These are phyloP conservation scores for Pythium apleroticum DNA, from an alignment of 352 stramenopile species.

Conservation along the genomic window DNA sequence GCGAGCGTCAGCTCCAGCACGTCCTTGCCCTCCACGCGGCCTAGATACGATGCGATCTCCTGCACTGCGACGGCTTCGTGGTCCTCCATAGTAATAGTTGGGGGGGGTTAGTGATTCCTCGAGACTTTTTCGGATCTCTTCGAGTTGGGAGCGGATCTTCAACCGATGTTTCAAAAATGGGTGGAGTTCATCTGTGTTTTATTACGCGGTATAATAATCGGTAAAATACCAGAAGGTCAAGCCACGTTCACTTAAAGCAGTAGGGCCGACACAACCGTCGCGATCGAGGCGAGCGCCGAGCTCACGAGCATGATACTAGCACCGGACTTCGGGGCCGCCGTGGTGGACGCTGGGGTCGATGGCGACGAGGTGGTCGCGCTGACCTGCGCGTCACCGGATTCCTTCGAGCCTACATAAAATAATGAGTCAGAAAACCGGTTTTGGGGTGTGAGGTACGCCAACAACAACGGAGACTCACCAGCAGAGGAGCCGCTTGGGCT, in stretches of 20 bases:
- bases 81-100: conserved; percentile 18
- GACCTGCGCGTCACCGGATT: background rate
- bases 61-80: conserved; percentile 22
- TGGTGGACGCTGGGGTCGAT: background rate
- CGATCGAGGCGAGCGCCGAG: background rate
- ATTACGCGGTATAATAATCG: conserved; percentile 9
- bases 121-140: background rate
- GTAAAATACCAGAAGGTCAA: conserved; percentile 9
- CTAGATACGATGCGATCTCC: conserved; percentile 29
- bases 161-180: background rate
- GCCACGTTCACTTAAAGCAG: conserved; percentile 20
- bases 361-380: conserved; percentile 3
- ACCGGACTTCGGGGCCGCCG: conserved; percentile 10
- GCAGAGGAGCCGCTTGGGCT: background rate
- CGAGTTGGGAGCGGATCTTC: conserved; percentile 7
- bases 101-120: too few species aligned
- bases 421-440: background rate
- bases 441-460: background rate
- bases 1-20: conserved; percentile 39
- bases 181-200: background rate
- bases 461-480: conserved; percentile 1
- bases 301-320: background rate
- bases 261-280: background rate
- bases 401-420: background rate
- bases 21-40: conserved; percentile 30